Base-by-base conservation (phyloP, 148 eudicot genomes). In the Nepenthes mirabilis region DNA sequence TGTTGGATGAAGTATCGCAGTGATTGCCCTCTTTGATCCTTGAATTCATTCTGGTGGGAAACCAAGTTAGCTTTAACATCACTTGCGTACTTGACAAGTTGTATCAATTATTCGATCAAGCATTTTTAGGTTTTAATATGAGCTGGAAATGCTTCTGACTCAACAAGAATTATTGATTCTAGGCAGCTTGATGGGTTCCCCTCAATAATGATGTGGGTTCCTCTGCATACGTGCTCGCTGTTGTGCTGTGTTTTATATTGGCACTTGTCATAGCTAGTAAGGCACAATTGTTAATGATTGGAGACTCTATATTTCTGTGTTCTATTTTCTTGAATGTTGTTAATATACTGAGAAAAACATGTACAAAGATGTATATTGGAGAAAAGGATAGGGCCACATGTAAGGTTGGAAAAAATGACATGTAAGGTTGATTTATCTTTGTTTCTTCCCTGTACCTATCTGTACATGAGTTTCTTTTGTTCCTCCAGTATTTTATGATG, bases 181-280 rank as follows among this genome's bases (percentile, higher is more conserved):
- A 80, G 88, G 88, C 88, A 84, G 76, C 86, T 85, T 71, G 86
- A 84, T 75, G 82, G 80, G 84, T 78, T 73, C 67, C 65, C 56
- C 52, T 49, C 51, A 59, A 43, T 56, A 61, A 45, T 6, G 6
- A 53, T 49, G 34, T 34, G 23, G 69, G 58, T 65, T 34, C 40
- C 51, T 63, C 56, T 49, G 52, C 14, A 6, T 49, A 12, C 13
- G 52, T 10, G 52, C 13, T 49, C 1, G 45, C 45, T 40, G 45
- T 40, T 40, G 6, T 40, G 45, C 45, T 5, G 52, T 5, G 52
- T 49, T 49, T 49, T 12, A 49, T 6, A 49, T 5, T 11, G 14
- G 52, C 13, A 11, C 12, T 6, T 49, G 52, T 40, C 45, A 40
- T 40, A 8, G 45, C 8, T 40, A 4, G 8, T 23, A 23, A 23